Conservation (phyloP, 495 filamentous ascomycete genomes). For the Astrothelium subdiscretum region DNA sequence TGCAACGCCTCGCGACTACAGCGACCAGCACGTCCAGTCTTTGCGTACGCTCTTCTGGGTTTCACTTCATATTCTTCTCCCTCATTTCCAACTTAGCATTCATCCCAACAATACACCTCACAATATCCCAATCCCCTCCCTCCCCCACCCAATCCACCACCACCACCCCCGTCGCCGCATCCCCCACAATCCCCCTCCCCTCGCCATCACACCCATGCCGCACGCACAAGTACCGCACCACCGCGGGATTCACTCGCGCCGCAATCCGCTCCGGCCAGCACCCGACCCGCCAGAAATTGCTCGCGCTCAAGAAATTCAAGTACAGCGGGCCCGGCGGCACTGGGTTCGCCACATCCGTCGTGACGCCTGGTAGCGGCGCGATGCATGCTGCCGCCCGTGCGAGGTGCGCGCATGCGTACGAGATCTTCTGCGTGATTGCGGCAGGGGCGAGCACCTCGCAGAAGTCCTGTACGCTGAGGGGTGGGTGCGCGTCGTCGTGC, state of each 20-base stretch:
- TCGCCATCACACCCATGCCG: slow-evolving; percentile 42
- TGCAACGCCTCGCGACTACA: too few relatives aligned
- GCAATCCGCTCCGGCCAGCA: slow-evolving; percentile 94
- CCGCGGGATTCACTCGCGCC: slow-evolving; percentile 84
- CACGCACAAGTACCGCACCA: slow-evolving; percentile 65
- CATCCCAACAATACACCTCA: slow-evolving; percentile 81
- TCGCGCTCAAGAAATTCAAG: slow-evolving; percentile 81
- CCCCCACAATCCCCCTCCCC: slow-evolving; percentile 34
- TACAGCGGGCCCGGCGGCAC: slow-evolving; percentile 49
- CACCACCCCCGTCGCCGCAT: slow-evolving; percentile 81
- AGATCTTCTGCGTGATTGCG: slow-evolving; percentile 73
- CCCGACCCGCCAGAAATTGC: slow-evolving; percentile 82
- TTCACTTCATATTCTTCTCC: background rate
- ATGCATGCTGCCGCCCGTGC: slow-evolving; percentile 50
- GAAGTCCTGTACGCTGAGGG: slow-evolving; percentile 85
- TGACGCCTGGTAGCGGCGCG: slow-evolving; percentile 26
- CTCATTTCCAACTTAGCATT: slow-evolving; percentile 62
- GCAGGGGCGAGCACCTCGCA: slow-evolving; percentile 71
- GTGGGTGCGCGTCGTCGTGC: slow-evolving; percentile 57
- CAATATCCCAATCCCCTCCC: slow-evolving; percentile 86
- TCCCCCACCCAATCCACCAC: slow-evolving; percentile 89
- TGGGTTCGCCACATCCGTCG: slow-evolving; percentile 32
- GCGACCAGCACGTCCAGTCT: too few relatives aligned
- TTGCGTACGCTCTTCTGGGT: background rate
- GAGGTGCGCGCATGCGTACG: slow-evolving; percentile 59